These are phyloP conservation scores for Elongisporangium senticosum DNA, from an alignment of 352 stramenopile genomes.

Conservation along the genomic window DNA sequence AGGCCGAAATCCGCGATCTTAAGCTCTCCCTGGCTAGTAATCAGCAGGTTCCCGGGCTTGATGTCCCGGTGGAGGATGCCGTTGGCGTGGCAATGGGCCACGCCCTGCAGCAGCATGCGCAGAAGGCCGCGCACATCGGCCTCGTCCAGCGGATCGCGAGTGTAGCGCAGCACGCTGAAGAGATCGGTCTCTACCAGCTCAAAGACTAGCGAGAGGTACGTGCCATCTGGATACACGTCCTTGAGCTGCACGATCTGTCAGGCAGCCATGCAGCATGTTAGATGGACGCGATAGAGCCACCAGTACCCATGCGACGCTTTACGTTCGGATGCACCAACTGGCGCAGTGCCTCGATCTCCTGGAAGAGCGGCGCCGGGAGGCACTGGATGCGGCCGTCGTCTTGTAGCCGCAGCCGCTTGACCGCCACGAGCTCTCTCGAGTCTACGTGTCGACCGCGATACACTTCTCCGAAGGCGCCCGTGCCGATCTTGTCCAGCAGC, in stretches of 20 bases:
- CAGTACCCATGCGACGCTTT: not conserved
- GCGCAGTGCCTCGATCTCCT: conserved; percentile 71
- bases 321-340: conserved; percentile 71
- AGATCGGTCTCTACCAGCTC: conserved; percentile 69
- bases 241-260: conserved; percentile 56
- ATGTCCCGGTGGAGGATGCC: conserved; percentile 71
- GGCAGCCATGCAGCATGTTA: not conserved
- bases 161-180: conserved; percentile 45
- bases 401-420: conserved; percentile 55
- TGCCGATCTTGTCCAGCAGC: conserved; percentile 57
- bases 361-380: conserved; percentile 54
- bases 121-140: conserved; percentile 49
- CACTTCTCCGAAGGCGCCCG: conserved; percentile 67
- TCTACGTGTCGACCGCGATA: conserved; percentile 37
- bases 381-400: conserved; percentile 39
- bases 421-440: conserved; percentile 35
- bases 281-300: not conserved
- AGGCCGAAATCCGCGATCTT: conserved; percentile 83
- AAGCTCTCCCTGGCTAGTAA: conserved; percentile 42
- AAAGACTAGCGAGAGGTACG: conserved; percentile 57
- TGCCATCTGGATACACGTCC: conserved; percentile 52
- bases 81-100: conserved; percentile 54
- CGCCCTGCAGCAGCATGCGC: conserved; percentile 60
- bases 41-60: conserved; percentile 67
- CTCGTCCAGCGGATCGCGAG: conserved; percentile 23